These are phyloP conservation scores for Penicillium dipodomyicola DNA, from an alignment of 495 filamentous ascomycete genomes.

Conservation along the genomic window DNA sequence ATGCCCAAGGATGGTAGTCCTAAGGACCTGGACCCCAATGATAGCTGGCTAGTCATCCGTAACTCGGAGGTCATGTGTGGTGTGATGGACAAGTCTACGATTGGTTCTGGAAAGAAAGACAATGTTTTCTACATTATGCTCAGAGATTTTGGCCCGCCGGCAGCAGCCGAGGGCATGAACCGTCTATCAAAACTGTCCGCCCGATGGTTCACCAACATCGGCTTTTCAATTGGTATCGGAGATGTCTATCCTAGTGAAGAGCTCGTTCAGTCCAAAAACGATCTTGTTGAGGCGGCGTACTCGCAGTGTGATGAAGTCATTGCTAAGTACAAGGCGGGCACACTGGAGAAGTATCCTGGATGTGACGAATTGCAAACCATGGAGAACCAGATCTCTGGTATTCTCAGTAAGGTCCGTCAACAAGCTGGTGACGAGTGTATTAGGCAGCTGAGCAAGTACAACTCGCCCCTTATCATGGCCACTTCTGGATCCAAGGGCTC, in stretches of 20 bases:
- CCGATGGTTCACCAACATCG: constrained; percentile 80
- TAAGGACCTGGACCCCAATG: constrained; percentile 77
- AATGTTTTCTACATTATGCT: constrained; percentile 96
- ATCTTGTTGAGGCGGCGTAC: constrained; percentile 76
- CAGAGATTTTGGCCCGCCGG: constrained; percentile 86
- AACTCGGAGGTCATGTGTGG: constrained; percentile 99
- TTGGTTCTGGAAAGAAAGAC: constrained; percentile 95
- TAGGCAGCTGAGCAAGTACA: constrained; percentile 81
- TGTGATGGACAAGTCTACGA: constrained; percentile 94
- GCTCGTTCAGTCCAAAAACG: constrained; percentile 67
- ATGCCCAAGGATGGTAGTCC: constrained; percentile 46
- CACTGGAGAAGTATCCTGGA: constrained; percentile 77
- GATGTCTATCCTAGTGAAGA: constrained; percentile 80
- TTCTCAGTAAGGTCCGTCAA: constrained; percentile 85
- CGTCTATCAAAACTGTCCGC: constrained; percentile 87
- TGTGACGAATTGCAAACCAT: constrained; percentile 89
- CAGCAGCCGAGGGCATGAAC: constrained; percentile 91
- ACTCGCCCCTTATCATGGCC: constrained; percentile 94
- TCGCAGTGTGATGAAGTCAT: constrained; percentile 82
- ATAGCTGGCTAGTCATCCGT: constrained; percentile 84
- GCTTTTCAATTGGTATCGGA: constrained; percentile 93
- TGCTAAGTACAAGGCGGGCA: constrained; percentile 69
- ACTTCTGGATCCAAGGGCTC: constrained; percentile 95
- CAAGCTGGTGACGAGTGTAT: constrained; percentile 91
- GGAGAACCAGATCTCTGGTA: constrained; percentile 86